A percentile compares a stretch with the other conserved stretches of the same genome.
These are phyloP conservation scores for Murraya paniculata DNA, from an alignment of 345 rosid genomes.

Conservation along the genomic window DNA sequence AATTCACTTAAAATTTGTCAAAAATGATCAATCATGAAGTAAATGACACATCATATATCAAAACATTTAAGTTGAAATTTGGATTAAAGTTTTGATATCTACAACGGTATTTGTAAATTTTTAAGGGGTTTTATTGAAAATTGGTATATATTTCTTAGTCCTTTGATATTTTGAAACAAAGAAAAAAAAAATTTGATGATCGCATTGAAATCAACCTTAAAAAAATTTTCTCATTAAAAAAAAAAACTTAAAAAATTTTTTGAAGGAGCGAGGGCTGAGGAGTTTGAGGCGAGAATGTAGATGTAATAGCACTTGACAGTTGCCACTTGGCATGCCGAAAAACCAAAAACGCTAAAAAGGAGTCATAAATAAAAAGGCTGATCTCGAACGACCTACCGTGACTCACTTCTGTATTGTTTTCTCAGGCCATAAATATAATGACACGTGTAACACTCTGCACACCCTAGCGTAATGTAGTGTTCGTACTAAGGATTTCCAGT, in stretches of 20 bases:
- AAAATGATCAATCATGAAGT: too few relatives aligned
- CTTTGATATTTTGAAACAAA: neutral
- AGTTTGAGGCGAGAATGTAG: too few relatives aligned
- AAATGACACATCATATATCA: neutral
- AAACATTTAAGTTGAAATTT: too few relatives aligned
- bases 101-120: too few relatives aligned
- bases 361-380: neutral
- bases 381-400: slow-evolving; percentile 13
- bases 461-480: neutral
- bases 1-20: too few relatives aligned
- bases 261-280: too few relatives aligned
- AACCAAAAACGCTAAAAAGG: neutral
- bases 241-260: too few relatives aligned
- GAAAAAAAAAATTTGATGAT: too few relatives aligned
- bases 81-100: too few relatives aligned
- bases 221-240: too few relatives aligned
- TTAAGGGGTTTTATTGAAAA: neutral
- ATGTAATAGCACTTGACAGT: neutral
- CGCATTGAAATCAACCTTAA: neutral
- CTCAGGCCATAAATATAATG: neutral
- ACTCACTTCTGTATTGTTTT: neutral
- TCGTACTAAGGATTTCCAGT: neutral
- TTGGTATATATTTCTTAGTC: neutral
- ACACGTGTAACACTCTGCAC: slow-evolving; percentile 4
- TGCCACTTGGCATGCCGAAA: neutral